Base-by-base conservation (phyloP, 345 rosid species). In the Ricinus communis region DNA sequence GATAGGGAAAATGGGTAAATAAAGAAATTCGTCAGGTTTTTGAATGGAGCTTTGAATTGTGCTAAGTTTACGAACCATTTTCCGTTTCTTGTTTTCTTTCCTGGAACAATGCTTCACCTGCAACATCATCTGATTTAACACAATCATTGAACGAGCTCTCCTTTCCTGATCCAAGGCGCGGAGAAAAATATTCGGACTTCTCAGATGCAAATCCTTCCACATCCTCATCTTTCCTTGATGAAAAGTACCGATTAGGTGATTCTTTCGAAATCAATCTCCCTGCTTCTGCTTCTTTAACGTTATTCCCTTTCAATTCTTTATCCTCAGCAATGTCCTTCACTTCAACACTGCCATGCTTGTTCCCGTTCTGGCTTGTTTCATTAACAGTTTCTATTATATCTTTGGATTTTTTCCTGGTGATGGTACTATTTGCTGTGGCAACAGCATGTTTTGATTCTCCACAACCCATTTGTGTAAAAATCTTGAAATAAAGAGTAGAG, bases 391-490 rank as follows among this genome's bases (percentile, higher is more conserved):
- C 62, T n/a, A 27, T 33, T 33, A 6, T 2, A 15, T 52, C 7
- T 28, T 51, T 50, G 19, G 70, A 60, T 1, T 71, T 11, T 24
- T 38, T n/a, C 54, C 49, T 15, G 58, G 78, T 61, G 38, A 71
- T 81, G 57, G 95, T 86, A 43, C 47, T 43, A 83, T 88, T 85
- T 30, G 83, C 96, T 0, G 85, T 76, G 5, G 85, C 91, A 41
- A 89, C 91, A 25, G 78, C 85, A 10, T 84, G 91, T 71, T 93
- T 93, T 22, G 98, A 93, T 78, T 91, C 75, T 9, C 90, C 88
- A 70, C 98, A 93, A 30, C 97, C 98, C 98, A 91, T 93, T 64
- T 69, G 68, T 24, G 25, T 1, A 53, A n/a, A n/a, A 21, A 25
- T 30, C 19, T 5, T 27, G 60, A 57, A 53, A 5, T 33, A 33